Evolutionary conservation across 371 early-diverging fungal species (phyloP).

Genomic region (Mortierella sp.): DNA sequence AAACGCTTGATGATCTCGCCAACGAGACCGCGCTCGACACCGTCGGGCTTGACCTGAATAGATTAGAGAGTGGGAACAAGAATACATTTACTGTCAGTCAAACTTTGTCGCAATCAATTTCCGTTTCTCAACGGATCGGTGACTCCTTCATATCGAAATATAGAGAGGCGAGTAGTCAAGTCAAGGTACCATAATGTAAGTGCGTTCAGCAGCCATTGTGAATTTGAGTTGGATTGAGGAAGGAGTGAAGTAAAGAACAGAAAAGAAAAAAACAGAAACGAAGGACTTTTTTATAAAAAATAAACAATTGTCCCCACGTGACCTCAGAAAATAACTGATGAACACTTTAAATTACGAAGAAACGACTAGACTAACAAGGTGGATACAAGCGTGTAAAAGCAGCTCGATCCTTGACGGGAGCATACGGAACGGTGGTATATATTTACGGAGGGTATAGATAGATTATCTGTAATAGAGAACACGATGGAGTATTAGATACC

Average conservation of each 20-base stretch:
- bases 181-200: constrained; percentile 75
- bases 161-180: neutral
- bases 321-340: neutral
- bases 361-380: too few species aligned
- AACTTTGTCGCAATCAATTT: too few species aligned
- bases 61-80: neutral
- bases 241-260: constrained; percentile 33
- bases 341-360: neutral
- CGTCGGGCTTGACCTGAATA: constrained; percentile 63
- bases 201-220: constrained; percentile 75
- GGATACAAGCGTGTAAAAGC: too few species aligned
- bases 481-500: too few species aligned
- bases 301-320: neutral
- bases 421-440: neutral
- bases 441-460: neutral
- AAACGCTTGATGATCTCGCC: constrained; percentile 97
- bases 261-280: constrained; percentile 34
- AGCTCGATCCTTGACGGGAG: neutral
- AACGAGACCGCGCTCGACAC: constrained; percentile 94
- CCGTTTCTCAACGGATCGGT: too few species aligned
- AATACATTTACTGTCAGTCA: too few species aligned
- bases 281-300: constrained; percentile 8
- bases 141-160: too few species aligned
- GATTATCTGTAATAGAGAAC: neutral
- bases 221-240: constrained; percentile 18